A percentile compares a stretch with the other conserved stretches of the same genome.
Evolutionary conservation across 768 basidiomycete species (phyloP).

Genomic region (Lactifluus volemus): DNA sequence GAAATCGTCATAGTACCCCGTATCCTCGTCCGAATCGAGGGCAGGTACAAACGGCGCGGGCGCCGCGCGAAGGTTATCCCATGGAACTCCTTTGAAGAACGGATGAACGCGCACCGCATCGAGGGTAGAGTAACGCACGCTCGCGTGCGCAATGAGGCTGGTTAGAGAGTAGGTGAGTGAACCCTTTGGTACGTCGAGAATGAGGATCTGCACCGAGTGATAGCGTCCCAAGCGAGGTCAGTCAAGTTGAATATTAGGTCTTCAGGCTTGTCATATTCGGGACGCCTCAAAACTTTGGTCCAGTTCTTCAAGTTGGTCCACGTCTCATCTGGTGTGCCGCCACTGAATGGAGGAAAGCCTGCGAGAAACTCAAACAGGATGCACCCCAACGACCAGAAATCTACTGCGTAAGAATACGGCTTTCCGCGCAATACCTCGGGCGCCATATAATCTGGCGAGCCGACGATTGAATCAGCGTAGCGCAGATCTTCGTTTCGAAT

Average conservation of each 20-base stretch:
- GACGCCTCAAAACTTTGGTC: slow-evolving; percentile 84
- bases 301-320: slow-evolving; percentile 99
- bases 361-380: slow-evolving; percentile 96
- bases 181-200: background rate
- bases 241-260: slow-evolving; percentile 94
- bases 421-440: slow-evolving; percentile 90
- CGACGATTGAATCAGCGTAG: slow-evolving; percentile 95
- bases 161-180: background rate
- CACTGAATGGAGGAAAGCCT: slow-evolving; percentile 97
- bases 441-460: slow-evolving; percentile 98
- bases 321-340: slow-evolving; percentile 91
- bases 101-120: slow-evolving; percentile 65
- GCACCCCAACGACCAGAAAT: slow-evolving; percentile 98
- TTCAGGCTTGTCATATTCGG: slow-evolving; percentile 92
- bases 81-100: slow-evolving; percentile 72
- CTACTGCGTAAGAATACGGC: slow-evolving; percentile 92
- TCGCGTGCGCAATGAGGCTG: slow-evolving; percentile 84
- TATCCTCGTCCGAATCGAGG: slow-evolving; percentile 89
- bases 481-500: slow-evolving; percentile 85
- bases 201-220: slow-evolving; percentile 54
- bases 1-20: slow-evolving; percentile 93
- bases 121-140: slow-evolving; percentile 67
- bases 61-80: slow-evolving; percentile 69
- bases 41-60: slow-evolving; percentile 91
- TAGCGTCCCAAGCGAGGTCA: slow-evolving; percentile 90